phyloP scores from a whole-genome alignment of 257 asterid genomes.

The Ligustrum vulgare region DNA sequence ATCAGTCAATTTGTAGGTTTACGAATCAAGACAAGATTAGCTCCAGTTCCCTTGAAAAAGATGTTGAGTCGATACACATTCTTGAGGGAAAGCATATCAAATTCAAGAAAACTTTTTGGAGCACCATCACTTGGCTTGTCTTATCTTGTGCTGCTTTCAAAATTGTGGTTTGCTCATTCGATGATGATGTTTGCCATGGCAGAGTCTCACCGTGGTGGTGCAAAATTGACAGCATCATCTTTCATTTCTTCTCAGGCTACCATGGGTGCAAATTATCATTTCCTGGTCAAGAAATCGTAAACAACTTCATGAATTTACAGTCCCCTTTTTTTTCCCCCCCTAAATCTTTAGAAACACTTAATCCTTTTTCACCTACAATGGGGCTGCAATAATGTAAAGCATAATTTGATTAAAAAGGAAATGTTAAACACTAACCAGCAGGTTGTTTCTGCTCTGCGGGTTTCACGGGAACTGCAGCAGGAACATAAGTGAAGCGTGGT shows the following conservation, averaged over 20 bases:
- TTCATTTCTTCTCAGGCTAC: slow-evolving; percentile 97
- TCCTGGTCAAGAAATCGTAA: slow-evolving; percentile 59
- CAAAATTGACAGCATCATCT: slow-evolving; percentile 10
- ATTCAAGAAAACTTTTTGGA: slow-evolving; percentile 15
- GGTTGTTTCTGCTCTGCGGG: slow-evolving; percentile 87
- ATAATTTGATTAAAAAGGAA: neutral
- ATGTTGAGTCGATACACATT: slow-evolving; percentile 13
- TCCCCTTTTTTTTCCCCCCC: slow-evolving; percentile 2
- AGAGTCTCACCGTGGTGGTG: slow-evolving; percentile 4
- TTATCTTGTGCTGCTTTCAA: slow-evolving; percentile 8
- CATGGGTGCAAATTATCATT: slow-evolving; percentile 76
- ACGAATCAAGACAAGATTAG: slow-evolving; percentile 22
- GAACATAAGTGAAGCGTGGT: slow-evolving; percentile 67
- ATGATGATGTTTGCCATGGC: slow-evolving; percentile 8
- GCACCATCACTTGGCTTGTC: slow-evolving; percentile 20
- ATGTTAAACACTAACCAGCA: slow-evolving; percentile 56
- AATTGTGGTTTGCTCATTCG: slow-evolving; percentile 25
- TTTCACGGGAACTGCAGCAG: slow-evolving; percentile 77
- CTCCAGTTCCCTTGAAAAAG: slow-evolving; percentile 20
- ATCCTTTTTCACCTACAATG: slow-evolving; percentile 5
- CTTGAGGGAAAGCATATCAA: slow-evolving; percentile 16
- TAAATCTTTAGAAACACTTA: neutral
- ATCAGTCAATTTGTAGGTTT: slow-evolving; percentile 10
- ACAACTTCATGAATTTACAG: slow-evolving; percentile 33
- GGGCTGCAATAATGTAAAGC: slow-evolving; percentile 4